Percentiles rank a stretch among this genome's conserved stretches.
phyloP scores from a whole-genome alignment of 495 filamentous ascomycete species.

The Trichoderma reesei region DNA sequence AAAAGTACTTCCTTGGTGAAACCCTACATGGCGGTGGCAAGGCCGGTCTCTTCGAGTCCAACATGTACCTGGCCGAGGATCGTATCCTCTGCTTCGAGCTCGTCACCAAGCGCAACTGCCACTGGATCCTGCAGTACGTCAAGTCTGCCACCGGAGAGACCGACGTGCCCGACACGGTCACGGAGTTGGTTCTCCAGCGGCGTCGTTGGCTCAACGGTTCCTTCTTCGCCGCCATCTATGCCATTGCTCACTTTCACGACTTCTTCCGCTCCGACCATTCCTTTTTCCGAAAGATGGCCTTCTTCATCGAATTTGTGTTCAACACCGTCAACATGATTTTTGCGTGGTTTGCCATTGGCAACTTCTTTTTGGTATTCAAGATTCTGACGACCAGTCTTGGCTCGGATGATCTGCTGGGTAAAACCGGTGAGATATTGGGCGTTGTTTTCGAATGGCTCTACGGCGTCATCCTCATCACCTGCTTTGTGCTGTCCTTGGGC shows the following conservation, averaged over 20 bases:
- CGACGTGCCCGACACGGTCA: constrained; percentile 91
- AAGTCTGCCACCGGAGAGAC: constrained; percentile 95
- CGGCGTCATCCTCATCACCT: constrained; percentile 80
- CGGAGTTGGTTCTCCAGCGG: constrained; percentile 91
- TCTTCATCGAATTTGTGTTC: constrained; percentile 87
- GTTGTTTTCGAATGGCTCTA: constrained; percentile 96
- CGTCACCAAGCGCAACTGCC: constrained; percentile 90
- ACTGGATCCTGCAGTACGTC: constrained; percentile 96
- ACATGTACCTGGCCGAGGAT: constrained; percentile 99
- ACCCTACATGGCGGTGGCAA: constrained; percentile 83
- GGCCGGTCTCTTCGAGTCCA: constrained; percentile 95
- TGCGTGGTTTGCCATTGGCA: constrained; percentile 98
- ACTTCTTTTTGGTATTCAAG: constrained; percentile 98
- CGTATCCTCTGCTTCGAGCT: constrained; percentile 99
- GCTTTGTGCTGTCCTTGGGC: constrained; percentile 90
- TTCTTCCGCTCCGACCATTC: constrained; percentile 89
- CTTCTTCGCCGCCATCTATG: constrained; percentile 97
- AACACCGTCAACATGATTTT: constrained; percentile 96
- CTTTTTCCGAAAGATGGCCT: constrained; percentile 74
- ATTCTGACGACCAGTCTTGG: constrained; percentile 86
- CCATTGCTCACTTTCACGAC: constrained; percentile 86
- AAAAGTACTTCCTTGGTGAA: constrained; percentile 96
- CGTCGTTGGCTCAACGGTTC: constrained; percentile 96
- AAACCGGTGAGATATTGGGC: constrained; percentile 65
- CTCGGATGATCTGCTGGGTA: constrained; percentile 54